Conservation (phyloP, 192 early-diverging fungal genomes). For the Entophlyctis luteolus region DNA sequence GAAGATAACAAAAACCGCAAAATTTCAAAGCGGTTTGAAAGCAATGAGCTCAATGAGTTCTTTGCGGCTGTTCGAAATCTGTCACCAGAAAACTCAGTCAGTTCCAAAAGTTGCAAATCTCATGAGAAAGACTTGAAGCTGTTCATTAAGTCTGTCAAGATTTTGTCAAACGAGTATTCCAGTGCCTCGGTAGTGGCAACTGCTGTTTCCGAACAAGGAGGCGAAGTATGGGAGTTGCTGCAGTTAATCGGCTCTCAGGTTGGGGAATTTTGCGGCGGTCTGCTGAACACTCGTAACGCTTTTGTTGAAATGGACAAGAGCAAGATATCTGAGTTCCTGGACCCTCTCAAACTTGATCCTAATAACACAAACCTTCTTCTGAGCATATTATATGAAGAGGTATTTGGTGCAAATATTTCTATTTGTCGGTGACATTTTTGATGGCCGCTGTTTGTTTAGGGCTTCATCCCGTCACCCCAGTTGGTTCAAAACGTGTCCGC, state of each 20-base stretch:
- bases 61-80: no score
- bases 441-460: background rate
- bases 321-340: no score
- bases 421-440: background rate
- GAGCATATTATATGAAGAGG: slow-evolving; percentile 1
- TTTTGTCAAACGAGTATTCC: background rate
- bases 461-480: background rate
- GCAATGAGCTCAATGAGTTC: no score
- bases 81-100: no score
- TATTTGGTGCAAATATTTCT: background rate
- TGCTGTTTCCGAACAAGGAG: background rate
- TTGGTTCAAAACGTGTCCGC: background rate
- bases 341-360: background rate
- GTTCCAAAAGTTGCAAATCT: background rate
- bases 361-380: background rate
- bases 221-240: background rate
- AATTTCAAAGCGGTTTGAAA: no score
- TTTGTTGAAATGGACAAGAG: no score
- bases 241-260: background rate
- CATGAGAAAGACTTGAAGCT: background rate
- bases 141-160: background rate
- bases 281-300: no score
- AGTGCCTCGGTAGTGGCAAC: background rate
- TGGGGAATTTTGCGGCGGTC: background rate
- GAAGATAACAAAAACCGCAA: no score